Percentiles rank a stretch among this genome's conserved stretches.
Conservation (phyloP, 208 protist genomes). For the Lotmaria passim region DNA sequence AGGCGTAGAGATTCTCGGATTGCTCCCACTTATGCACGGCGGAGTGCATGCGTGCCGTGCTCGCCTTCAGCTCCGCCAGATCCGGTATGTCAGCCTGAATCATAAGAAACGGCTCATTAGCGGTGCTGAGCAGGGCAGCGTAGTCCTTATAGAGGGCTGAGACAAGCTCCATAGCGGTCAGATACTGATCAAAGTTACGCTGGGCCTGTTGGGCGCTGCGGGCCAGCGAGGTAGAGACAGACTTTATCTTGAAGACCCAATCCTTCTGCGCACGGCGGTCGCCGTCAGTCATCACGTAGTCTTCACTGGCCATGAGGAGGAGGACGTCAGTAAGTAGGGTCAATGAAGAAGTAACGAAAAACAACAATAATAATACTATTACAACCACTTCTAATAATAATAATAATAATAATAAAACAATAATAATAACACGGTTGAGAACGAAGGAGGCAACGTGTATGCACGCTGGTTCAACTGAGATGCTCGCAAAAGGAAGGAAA, state of each 20-base stretch:
- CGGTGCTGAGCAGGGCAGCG: slow-evolving; percentile 14
- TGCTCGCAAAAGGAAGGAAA: too few relatives aligned
- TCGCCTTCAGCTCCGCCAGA: slow-evolving; percentile 3
- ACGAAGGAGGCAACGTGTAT: too few relatives aligned
- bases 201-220: slow-evolving; percentile 20
- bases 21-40: slow-evolving; percentile 17
- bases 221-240: background rate
- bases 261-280: slow-evolving; percentile 12
- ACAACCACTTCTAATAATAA: too few relatives aligned
- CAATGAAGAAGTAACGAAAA: background rate
- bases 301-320: background rate
- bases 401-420: too few relatives aligned
- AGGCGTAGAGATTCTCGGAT: slow-evolving; percentile 12
- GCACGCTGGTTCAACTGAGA: too few relatives aligned
- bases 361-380: background rate
- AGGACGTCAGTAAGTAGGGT: background rate
- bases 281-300: background rate
- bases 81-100: background rate
- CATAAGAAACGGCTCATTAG: background rate
- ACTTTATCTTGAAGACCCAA: slow-evolving; percentile 15
- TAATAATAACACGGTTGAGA: too few relatives aligned
- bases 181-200: slow-evolving; percentile 22
- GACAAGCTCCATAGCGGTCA: slow-evolving; percentile 23
- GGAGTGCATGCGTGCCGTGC: slow-evolving; percentile 1
- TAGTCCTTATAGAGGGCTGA: slow-evolving; percentile 19